phyloP scores from a whole-genome alignment of 768 basidiomycete species.

The Lactarius evosmus region DNA sequence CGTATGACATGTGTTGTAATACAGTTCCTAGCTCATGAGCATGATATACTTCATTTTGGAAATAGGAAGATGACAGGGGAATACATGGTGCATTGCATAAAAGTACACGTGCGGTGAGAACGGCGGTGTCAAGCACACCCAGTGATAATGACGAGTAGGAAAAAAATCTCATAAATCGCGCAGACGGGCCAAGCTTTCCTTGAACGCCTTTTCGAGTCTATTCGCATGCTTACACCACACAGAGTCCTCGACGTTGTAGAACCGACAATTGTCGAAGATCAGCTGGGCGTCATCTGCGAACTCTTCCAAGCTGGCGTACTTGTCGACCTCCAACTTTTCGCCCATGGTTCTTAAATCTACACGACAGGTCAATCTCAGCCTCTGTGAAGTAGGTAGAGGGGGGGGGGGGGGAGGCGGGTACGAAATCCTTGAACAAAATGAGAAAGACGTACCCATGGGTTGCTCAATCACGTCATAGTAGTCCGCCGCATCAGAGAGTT shows the following conservation, averaged over 20 bases:
- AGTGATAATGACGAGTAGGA: neutral
- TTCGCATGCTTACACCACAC: constrained; percentile 83
- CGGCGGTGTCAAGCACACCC: no score
- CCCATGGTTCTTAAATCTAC: constrained; percentile 86
- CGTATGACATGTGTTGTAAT: neutral
- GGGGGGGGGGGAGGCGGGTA: constrained; percentile 13
- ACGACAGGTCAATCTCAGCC: constrained; percentile 2
- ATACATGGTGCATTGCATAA: constrained; percentile 20
- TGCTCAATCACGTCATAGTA: constrained; percentile 86
- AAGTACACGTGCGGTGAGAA: constrained; percentile 25
- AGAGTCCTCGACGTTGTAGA: constrained; percentile 79
- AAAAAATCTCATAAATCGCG: constrained; percentile 17
- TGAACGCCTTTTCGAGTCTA: constrained; percentile 76
- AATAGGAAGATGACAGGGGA: neutral
- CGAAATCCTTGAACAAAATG: constrained; percentile 2
- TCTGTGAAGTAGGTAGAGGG: neutral
- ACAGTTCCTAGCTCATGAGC: neutral
- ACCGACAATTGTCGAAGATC: constrained; percentile 84
- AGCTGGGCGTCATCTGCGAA: constrained; percentile 80
- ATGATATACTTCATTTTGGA: neutral
- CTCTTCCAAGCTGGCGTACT: constrained; percentile 68
- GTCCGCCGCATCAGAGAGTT: constrained; percentile 72
- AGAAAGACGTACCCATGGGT: constrained; percentile 78
- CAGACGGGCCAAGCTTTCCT: constrained; percentile 43
- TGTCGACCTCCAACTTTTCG: constrained; percentile 83